Evolutionary conservation across 371 early-diverging fungal species (phyloP), one percentile per base, ranked within the genome.

Genomic region (Mucor mucedo): DNA sequence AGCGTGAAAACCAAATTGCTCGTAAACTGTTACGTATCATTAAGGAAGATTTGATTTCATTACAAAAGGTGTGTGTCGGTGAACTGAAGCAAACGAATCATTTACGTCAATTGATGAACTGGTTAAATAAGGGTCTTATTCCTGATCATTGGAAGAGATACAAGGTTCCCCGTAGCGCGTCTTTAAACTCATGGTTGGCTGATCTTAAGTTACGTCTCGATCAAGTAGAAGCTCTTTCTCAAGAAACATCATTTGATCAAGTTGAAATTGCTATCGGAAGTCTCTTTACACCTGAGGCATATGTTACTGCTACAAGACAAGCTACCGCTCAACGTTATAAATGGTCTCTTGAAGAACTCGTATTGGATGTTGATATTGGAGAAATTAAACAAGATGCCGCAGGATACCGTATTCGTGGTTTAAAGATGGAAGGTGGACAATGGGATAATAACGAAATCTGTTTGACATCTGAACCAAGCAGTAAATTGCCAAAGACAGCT

Each of bases 271-370:
- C 94, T 91, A 70, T 96, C 30, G 97, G 97, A 39, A 95, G 94
- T 1, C 69, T 96, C 29, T 91, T 96, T 77, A 88, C 87, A 50
- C 96, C 97, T 29, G 95, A 96, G 76, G 97, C 97, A 3, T 96
- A 88, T 65, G 79, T 96, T 16, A 96, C 96, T 0, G 97, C 96
- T 16, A 91, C 96, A 10, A 84, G 96, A 55, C 97, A 97, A 73
- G 83, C 88, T 6, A 92, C 86, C 1, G 96, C 97, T 10, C 92
- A 89, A 70, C 71, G 69, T 33, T 69, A 83, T 49, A 69, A 76
- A 32, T 89, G 87, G 82, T 91, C 90, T 50, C 71, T 89, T 27
- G 89, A 89, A 77, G 87, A 89, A 66, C 79, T 92, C n/a, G 68
- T 68, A 6, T 60, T 91, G 21, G 73, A 79, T 59, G 66, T 90